Conservation (phyloP, 306 rosid genomes). For the Inga laurina region DNA sequence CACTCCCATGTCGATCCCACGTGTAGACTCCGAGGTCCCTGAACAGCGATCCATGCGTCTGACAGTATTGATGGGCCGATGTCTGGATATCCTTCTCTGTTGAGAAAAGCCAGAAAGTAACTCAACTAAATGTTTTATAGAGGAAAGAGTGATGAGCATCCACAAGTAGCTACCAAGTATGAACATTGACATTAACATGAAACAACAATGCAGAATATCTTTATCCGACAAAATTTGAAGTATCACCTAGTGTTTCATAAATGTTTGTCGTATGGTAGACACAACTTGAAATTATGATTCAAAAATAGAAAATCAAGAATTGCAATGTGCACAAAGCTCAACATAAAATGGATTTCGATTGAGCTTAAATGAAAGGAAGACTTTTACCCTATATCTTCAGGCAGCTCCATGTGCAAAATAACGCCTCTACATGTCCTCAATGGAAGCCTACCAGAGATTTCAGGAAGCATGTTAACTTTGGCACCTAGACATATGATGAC, state of each 20-base stretch:
- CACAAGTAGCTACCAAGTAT: not conserved
- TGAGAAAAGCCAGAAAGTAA: conserved; percentile 28
- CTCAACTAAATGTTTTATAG: not conserved
- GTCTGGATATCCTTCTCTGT: conserved; percentile 68
- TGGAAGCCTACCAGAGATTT: conserved; percentile 87
- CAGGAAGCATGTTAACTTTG: conserved; percentile 75
- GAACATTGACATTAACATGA: not conserved
- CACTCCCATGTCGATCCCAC: conserved; percentile 97
- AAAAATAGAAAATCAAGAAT: not conserved
- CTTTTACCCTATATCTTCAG: conserved; percentile 55
- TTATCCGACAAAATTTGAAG: not conserved
- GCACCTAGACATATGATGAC: conserved; percentile 87
- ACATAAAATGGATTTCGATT: not conserved
- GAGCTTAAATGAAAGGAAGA: not conserved
- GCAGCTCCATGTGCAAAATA: conserved; percentile 70
- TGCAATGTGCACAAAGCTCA: not conserved
- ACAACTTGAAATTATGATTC: not conserved
- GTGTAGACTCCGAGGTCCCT: conserved; percentile 57
- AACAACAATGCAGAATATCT: not conserved
- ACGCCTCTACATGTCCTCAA: conserved; percentile 92
- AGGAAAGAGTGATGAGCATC: not conserved
- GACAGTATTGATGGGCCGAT: conserved; percentile 77
- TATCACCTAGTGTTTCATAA: not conserved
- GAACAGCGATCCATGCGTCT: conserved; percentile 87
- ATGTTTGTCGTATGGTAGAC: not conserved